phyloP scores from a whole-genome alignment of 1,284 basidiomycete species.

The Ustilago esculenta region DNA sequence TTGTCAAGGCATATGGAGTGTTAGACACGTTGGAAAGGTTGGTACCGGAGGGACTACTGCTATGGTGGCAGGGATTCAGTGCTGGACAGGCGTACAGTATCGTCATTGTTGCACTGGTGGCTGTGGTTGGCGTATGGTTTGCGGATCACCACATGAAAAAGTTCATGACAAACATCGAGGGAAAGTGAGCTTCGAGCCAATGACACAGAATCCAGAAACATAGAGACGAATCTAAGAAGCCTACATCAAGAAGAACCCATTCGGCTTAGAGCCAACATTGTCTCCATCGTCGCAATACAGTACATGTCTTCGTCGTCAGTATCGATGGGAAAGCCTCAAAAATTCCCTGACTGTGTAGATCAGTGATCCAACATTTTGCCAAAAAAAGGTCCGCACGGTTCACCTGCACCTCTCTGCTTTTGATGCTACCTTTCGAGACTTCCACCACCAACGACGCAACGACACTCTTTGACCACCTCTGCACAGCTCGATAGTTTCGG shows the following conservation, averaged over 20 bases:
- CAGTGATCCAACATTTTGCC: neutral
- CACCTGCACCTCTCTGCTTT: constrained; percentile 3
- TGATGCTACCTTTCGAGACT: neutral
- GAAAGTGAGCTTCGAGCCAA: no score
- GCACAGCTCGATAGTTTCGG: no score
- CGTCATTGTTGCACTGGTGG: constrained; percentile 9
- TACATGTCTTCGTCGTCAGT: no score
- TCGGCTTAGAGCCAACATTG: no score
- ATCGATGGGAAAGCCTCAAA: no score
- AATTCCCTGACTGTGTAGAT: neutral
- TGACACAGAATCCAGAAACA: no score
- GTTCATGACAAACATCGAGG: constrained; percentile 3
- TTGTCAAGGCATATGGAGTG: constrained; percentile 8
- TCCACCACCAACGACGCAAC: neutral
- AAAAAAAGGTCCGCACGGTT: constrained; percentile 12
- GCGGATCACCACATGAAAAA: constrained; percentile 21
- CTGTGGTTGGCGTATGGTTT: constrained; percentile 15
- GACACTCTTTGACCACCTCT: no score
- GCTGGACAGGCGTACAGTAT: constrained; percentile 20
- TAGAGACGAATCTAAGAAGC: no score
- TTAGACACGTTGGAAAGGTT: constrained; percentile 4
- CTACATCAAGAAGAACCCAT: no score
- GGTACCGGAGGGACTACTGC: constrained; percentile 14
- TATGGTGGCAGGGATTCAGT: constrained; percentile 21
- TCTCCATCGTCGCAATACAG: no score